Base-by-base conservation (phyloP, 257 asterid genomes). In the Solanum corneliomulleri region DNA sequence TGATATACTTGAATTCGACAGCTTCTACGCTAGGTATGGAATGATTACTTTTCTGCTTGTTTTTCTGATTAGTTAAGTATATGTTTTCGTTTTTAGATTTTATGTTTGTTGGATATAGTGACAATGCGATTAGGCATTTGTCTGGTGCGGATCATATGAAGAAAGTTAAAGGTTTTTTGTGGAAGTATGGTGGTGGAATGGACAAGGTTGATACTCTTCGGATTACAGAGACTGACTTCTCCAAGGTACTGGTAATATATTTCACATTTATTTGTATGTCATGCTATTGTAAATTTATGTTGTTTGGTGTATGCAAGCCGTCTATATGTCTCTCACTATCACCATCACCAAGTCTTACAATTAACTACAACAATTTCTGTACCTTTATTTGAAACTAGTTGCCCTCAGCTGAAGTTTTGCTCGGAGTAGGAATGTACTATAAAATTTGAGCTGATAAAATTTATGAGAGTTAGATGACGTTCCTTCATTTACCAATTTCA, bases 161-260 rank as follows among this genome's bases (percentile, higher is more conserved):
- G 94, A 92, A 90, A 88, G 95, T 94, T 74, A 94, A 97, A 93
- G 88, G 91, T 29, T 95, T 95, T 87, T 86, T 97, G 88, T 93
- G 98, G 94, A 97, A 93, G 86, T 58, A 95, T 82, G 98, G 99
- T 23, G 97, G 97, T 88, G 96, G 90, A 21, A 93, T 89, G 93
- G 95, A 94, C 86, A 91, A 91, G 74, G 89, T 89, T 72, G 94
- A 93, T 75, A 89, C 84, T 86, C 92, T 92, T 89, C 90, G 97
- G 44, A 85, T 97, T 80, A 37, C 93, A 3, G 95, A 93, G 85
- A 86, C 76, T 76, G 98, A 96, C 89, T 91, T 90, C 68, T 88
- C 91, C 21, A 93, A 95, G 98, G 98, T 96, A 82, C 62, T 82
- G 18, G 42, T 37, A 21, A 37, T 31, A 68, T 42, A 11, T n/a